Percentiles rank a stretch among this genome's conserved stretches.
These are phyloP conservation scores for Xylariales sp. DNA, from an alignment of 2,329 filamentous ascomycete genomes.

Conservation along the genomic window DNA sequence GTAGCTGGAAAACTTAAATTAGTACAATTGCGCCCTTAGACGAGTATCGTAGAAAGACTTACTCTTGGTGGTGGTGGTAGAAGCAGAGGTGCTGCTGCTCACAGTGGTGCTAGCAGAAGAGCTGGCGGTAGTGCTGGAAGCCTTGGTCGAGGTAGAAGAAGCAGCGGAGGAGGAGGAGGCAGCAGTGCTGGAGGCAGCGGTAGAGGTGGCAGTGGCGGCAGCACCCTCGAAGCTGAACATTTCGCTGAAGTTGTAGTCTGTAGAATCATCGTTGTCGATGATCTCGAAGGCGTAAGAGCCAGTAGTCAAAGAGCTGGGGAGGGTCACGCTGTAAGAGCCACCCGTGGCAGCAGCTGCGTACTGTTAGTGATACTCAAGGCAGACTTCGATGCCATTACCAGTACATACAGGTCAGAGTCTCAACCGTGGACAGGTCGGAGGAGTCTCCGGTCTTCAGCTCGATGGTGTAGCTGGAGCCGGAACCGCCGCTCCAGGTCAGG, in stretches of 20 bases:
- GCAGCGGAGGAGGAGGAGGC: constrained; percentile 8
- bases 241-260: constrained; percentile 40
- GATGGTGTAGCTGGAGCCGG: constrained; percentile 38
- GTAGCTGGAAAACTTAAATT: too few relatives aligned
- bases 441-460: constrained; percentile 33
- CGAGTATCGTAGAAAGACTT: too few relatives aligned
- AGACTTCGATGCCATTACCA: neutral
- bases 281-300: constrained; percentile 44
- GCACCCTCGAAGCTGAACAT: constrained; percentile 31
- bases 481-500: constrained; percentile 36
- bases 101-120: constrained; percentile 6
- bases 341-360: constrained; percentile 15
- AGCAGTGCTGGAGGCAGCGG: constrained; percentile 10
- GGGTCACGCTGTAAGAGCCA: constrained; percentile 33
- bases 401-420: constrained; percentile 31
- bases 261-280: constrained; percentile 14
- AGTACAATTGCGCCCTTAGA: too few relatives aligned
- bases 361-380: neutral
- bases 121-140: constrained; percentile 3
- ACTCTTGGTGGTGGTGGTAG: constrained; percentile 1
- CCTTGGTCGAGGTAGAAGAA: constrained; percentile 5
- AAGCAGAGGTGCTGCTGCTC: constrained; percentile 3
- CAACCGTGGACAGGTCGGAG: constrained; percentile 28
- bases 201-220: constrained; percentile 11
- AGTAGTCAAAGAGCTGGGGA: constrained; percentile 27